Evolutionary conservation across 2,329 filamentous ascomycete genomes (phyloP), one percentile per base, ranked within the genome.

Genomic region (Stemphylium beticola): DNA sequence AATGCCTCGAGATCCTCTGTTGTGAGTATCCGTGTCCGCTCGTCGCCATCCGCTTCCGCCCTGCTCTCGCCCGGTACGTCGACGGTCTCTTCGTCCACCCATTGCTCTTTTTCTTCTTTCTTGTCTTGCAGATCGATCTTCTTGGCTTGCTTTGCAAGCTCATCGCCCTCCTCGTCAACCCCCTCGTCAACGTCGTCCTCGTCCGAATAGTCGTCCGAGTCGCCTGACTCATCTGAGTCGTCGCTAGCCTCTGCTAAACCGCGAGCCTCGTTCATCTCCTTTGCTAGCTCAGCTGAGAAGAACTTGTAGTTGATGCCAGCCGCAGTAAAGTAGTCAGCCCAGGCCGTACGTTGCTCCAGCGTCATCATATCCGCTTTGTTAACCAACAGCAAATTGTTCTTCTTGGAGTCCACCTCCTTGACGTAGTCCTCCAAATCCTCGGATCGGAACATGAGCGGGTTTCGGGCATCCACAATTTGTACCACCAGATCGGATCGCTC

Each of bases 291-390:
- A 1, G 95, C 95, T 1, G 96, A 99, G 81, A 99, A 99, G 81
- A 98, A 99, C 67, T 89, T 90, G 81, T 95, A 99, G 49, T 90
- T 86, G 70, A 99, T 96, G 24, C 87, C 86, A 22, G 89, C 86
- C 64, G 87, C 81, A 64, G 88, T 88, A 65, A 99, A 91, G 72
- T 96, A 92, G 64, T 89, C 85, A 3, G 93, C 93, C 95, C 95
- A 99, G 0, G 83, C 81, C 61, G 84, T 84, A 62, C 95, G 83
- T 78, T 99, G 96, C 67, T 86, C 86, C 42, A 87, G 76, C 1
- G 93, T 96, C 91, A 99, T 93, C 95, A 99, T 97, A 78, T 99
- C 95, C 40, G 95, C 93, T 82, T 99, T 99, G 82, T 99, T 99
- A 71, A 99, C 93, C 50, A 99, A 81, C 51, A 99, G 76, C 70